These are phyloP conservation scores for Ambrosiella xylebori DNA, from an alignment of 2,329 filamentous ascomycete species.

Conservation along the genomic window DNA sequence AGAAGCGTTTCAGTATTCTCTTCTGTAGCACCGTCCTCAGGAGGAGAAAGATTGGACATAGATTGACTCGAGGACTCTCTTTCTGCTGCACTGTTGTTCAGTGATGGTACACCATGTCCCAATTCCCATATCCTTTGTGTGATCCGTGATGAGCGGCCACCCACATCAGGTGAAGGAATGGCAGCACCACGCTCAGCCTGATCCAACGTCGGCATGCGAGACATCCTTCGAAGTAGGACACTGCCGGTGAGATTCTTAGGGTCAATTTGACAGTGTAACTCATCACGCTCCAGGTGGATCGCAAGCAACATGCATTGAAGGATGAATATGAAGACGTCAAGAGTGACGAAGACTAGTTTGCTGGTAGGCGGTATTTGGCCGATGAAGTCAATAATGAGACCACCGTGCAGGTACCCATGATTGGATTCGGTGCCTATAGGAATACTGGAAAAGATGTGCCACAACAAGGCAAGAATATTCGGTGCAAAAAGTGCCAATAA, in stretches of 20 bases:
- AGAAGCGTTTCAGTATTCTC: not conserved
- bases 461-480: slow-evolving; percentile 41
- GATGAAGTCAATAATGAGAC: slow-evolving; percentile 49
- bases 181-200: slow-evolving; percentile 4
- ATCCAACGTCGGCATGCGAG: slow-evolving; percentile 6
- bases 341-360: slow-evolving; percentile 33
- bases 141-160: no score
- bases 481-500: slow-evolving; percentile 40
- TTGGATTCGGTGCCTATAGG: slow-evolving; percentile 42
- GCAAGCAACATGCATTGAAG: slow-evolving; percentile 48
- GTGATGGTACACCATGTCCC: no score
- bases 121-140: no score
- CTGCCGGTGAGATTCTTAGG: slow-evolving; percentile 8
- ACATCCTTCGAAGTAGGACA: slow-evolving; percentile 5
- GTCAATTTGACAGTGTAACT: slow-evolving; percentile 23
- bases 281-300: slow-evolving; percentile 43
- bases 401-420: slow-evolving; percentile 49
- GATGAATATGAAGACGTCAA: slow-evolving; percentile 38
- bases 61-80: no score
- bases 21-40: not conserved
- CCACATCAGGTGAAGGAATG: no score
- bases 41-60: no score
- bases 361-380: slow-evolving; percentile 47
- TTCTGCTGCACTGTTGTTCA: no score
- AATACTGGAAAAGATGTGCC: slow-evolving; percentile 38